phyloP scores from a whole-genome alignment of 768 basidiomycete genomes.

The Sistotremastrum niveocremeum region DNA sequence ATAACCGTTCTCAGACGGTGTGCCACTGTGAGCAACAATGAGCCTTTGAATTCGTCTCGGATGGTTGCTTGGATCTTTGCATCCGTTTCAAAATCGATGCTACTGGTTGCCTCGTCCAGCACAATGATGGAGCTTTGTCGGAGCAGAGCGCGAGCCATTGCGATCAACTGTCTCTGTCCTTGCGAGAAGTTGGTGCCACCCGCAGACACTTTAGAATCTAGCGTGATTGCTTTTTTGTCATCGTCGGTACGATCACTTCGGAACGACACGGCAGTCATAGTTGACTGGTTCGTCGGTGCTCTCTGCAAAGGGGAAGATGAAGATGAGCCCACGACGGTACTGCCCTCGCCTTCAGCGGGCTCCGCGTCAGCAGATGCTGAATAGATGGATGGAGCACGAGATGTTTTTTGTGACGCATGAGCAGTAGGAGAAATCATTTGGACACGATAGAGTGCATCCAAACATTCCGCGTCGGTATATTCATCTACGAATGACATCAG shows the following conservation, averaged over 20 bases:
- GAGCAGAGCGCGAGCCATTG: constrained; percentile 72
- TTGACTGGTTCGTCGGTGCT: not conserved
- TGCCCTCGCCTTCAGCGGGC: constrained; percentile 24
- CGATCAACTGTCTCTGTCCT: constrained; percentile 80
- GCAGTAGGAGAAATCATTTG: constrained; percentile 49
- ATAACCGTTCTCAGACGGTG: constrained; percentile 68
- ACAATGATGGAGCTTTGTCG: constrained; percentile 62
- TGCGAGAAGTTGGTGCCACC: constrained; percentile 89
- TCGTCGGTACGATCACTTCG: constrained; percentile 21
- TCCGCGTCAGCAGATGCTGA: constrained; percentile 31
- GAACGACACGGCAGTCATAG: not conserved
- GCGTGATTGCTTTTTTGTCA: constrained; percentile 38
- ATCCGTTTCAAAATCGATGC: constrained; percentile 80
- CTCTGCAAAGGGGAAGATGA: not conserved
- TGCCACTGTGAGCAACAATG: constrained; percentile 37
- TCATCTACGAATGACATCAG: constrained; percentile 23
- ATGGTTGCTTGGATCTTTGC: constrained; percentile 85
- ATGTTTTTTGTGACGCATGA: constrained; percentile 33
- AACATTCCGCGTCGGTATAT: constrained; percentile 63
- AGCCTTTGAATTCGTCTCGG: constrained; percentile 68
- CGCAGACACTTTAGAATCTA: constrained; percentile 70
- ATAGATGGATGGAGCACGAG: constrained; percentile 32
- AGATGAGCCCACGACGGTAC: constrained; percentile 10
- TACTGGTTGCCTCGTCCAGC: constrained; percentile 75
- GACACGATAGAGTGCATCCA: constrained; percentile 72